Base-by-base conservation (phyloP, 2,329 filamentous ascomycete genomes). In the Sporothrix euskadiensis region DNA sequence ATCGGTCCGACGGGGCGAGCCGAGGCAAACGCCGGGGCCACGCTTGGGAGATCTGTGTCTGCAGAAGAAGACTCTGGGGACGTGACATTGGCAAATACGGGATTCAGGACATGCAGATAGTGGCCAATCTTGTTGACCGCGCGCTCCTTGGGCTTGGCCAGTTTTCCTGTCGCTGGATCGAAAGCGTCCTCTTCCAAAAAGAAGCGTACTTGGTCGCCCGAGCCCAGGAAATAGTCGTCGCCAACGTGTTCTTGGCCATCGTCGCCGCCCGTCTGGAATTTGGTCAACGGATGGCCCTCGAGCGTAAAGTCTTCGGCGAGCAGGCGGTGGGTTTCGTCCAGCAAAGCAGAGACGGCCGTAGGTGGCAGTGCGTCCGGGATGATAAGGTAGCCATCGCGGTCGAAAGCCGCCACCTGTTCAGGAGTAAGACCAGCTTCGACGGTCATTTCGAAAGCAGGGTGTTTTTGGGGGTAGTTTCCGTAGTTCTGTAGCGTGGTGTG, bases 161-260 rank as follows among this genome's bases (percentile, higher is more conserved):
- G 88, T 1, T 84, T 83, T 54, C 92, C 91, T 0, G 81, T 80
- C 0, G 82, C 78, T 10, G 84, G 77, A 78, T 91, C 85, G 81
- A 98, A 95, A 76, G 95, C 95, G 82, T 96, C 94, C 82, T 97
- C 94, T 83, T 98, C 95, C 82, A 98, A 97, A 87, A 98, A 98
- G 87, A 97, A 98, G 74, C 94, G 92, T 75, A 98, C 85, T 83
- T 98, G 95, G 85, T 98, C 93, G 75, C 94, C 94, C 3, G 92
- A 96, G 1, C 86, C 87, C 2, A 98, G 89, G 84, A 99, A 98
- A 86, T 99, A 99, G 80, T 92, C 90, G 84, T 98, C 96, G 75
- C 95, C 94, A 12, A 98, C 92, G 83, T 98, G 95, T 75, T 90
- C 88, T 56, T 80, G 81, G 71, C 83, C 83, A 63, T 80, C 81